phyloP scores from a whole-genome alignment of 2,329 filamentous ascomycete species.

The Tolypocladium guangdongense region DNA sequence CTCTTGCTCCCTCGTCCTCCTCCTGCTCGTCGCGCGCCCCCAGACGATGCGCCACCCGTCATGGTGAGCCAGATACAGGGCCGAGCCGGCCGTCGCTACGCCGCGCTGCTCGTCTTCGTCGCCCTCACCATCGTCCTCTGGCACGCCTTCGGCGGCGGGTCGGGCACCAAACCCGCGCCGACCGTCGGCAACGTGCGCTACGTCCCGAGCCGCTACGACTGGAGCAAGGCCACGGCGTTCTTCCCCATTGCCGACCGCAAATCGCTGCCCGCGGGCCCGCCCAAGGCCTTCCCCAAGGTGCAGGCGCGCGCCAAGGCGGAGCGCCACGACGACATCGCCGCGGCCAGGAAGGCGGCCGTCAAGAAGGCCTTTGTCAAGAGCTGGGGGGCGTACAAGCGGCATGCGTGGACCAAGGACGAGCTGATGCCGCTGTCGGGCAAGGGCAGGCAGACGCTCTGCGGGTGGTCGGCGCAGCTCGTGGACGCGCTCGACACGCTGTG shows the following conservation, averaged over 20 bases:
- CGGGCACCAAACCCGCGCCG: slow-evolving; percentile 8
- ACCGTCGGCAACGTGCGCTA: slow-evolving; percentile 9
- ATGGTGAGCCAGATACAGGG: slow-evolving; percentile 21
- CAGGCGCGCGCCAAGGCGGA: slow-evolving; percentile 23
- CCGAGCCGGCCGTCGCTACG: slow-evolving; percentile 20
- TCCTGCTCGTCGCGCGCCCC: neutral
- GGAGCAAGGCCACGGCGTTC: slow-evolving; percentile 21
- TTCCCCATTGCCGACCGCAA: slow-evolving; percentile 20
- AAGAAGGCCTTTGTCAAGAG: slow-evolving; percentile 29
- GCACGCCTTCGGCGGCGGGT: slow-evolving; percentile 10
- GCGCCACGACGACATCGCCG: slow-evolving; percentile 24
- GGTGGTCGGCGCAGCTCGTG: slow-evolving; percentile 48
- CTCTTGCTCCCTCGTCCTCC: neutral
- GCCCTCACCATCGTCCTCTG: slow-evolving; percentile 16
- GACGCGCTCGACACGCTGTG: slow-evolving; percentile 48
- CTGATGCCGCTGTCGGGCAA: slow-evolving; percentile 37
- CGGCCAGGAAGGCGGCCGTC: slow-evolving; percentile 25
- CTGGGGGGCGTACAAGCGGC: slow-evolving; percentile 40
- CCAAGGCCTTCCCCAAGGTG: slow-evolving; percentile 29
- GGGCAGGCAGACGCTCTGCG: slow-evolving; percentile 36
- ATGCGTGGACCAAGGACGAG: slow-evolving; percentile 48
- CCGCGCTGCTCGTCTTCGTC: slow-evolving; percentile 17
- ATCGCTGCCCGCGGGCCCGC: slow-evolving; percentile 22
- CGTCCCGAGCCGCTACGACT: slow-evolving; percentile 26
- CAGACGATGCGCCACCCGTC: slow-evolving; percentile 3